Percentiles rank a stretch among this genome's conserved stretches.
These are phyloP conservation scores for Microbotryum violaceum DNA, from an alignment of 1,284 basidiomycete genomes.

Conservation along the genomic window DNA sequence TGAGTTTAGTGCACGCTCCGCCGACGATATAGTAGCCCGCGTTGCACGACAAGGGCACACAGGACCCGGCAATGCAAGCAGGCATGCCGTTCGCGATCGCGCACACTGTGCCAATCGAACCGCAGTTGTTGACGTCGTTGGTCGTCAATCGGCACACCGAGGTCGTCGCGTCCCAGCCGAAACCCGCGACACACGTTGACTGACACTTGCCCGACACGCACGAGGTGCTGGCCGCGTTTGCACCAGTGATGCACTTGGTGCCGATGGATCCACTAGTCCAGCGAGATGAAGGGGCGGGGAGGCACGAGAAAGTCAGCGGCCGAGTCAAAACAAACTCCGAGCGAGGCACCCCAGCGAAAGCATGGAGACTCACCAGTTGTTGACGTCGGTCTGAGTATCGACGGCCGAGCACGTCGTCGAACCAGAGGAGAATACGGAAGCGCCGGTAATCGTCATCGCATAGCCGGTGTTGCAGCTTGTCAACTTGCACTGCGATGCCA, in stretches of 20 bases:
- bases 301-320: too few relatives aligned
- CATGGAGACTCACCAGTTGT: neutral
- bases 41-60: slow-evolving; percentile 5
- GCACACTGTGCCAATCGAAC: slow-evolving; percentile 5
- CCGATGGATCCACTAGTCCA: neutral
- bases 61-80: slow-evolving; percentile 1
- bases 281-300: too few relatives aligned
- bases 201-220: neutral
- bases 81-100: neutral
- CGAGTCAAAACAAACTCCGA: too few relatives aligned
- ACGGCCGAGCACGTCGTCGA: slow-evolving; percentile 4
- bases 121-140: slow-evolving; percentile 10
- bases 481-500: slow-evolving; percentile 8
- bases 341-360: too few relatives aligned
- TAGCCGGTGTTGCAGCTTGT: slow-evolving; percentile 16
- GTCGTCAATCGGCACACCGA: neutral
- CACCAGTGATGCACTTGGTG: neutral
- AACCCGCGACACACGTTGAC: neutral
- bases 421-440: neutral
- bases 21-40: slow-evolving; percentile 1
- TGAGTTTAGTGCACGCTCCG: slow-evolving; percentile 5
- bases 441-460: neutral
- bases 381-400: slow-evolving; percentile 1
- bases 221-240: neutral
- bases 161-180: neutral